Evolutionary conservation across 2,329 filamentous ascomycete genomes (phyloP), one percentile per base, ranked within the genome.

Genomic region (Alternaria incomplexa): DNA sequence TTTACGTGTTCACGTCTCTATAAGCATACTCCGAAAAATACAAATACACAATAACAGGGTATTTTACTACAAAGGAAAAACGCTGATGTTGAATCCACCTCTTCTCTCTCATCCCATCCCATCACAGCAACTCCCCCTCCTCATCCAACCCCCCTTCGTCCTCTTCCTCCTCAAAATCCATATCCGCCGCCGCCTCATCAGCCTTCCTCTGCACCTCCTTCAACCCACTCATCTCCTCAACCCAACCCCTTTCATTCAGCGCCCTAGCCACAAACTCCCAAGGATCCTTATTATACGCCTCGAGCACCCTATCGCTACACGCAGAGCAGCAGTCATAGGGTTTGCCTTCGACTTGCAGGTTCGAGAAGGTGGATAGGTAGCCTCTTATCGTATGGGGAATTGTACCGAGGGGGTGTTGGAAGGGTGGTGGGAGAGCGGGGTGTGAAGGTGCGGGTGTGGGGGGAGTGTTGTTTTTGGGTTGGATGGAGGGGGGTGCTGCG

Each of bases 281-380:
- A 0, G 89, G 90, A 48, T 90, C 86, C 3, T 80, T 77, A 48
- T 87, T 85, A 76, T 94, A 96, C 1, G 88, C 88, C 0, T 85
- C 83, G 1, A 95, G 79, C 26, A 96, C 88, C 46, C 85, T 88
- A 32, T 87, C 86, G 66, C 91, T 93, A 73, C 93, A 96, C 2
- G 91, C 93, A 52, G 91, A 93, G 79, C 93, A 96, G 78, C 89
- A 90, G 60, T 93, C 89, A 77, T 94, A 96, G 0, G 91, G 90
- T 69, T 88, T 85, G 9, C 92, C 92, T 56, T 86, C 88, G 68
- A 96, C 89, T 40, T 90, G 84, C 62, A 94, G 84, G 67, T 91
- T 93, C 73, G 89, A 87, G 78, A 93, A 96, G 4, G 85, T 90
- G 32, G 88, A 87, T 22, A 94, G 83, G 77, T 91, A 94, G 23